Conservation (phyloP, 768 basidiomycete species). For the Cantharellus anzutake region DNA sequence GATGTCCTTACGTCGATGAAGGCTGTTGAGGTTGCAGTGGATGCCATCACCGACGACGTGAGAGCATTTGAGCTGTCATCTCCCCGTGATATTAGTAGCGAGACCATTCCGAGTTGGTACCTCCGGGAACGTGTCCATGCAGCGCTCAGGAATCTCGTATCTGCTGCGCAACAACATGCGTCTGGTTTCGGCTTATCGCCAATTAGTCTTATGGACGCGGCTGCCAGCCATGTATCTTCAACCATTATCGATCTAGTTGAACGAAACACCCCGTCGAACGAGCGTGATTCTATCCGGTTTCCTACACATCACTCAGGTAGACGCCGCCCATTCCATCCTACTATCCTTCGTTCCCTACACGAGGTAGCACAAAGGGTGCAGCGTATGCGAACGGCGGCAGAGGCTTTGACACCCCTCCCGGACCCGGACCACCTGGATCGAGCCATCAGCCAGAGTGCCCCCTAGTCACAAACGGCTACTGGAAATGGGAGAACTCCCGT, state of each 20-base stretch:
- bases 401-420: neutral
- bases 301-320: neutral
- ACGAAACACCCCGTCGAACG: conserved; percentile 40
- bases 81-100: conserved; percentile 40
- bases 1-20: conserved; percentile 88
- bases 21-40: conserved; percentile 72
- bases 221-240: conserved; percentile 79
- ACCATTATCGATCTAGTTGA: conserved; percentile 79
- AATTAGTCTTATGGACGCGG: conserved; percentile 87
- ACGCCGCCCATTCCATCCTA: neutral
- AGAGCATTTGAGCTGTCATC: conserved; percentile 55
- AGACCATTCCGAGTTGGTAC: conserved; percentile 36
- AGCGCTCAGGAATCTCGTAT: conserved; percentile 76
- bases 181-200: conserved; percentile 83
- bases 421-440: neutral
- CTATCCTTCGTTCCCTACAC: neutral
- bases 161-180: conserved; percentile 81
- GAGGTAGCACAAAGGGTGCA: neutral
- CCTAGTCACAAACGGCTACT: neutral
- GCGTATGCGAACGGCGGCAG: neutral
- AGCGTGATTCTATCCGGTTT: neutral
- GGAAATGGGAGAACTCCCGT: neutral
- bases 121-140: conserved; percentile 64
- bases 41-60: conserved; percentile 74
- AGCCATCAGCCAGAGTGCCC: conserved; percentile 5